phyloP scores from a whole-genome alignment of 23 red algal genomes.

The Cyanidiococcus yangmingshanensis region DNA sequence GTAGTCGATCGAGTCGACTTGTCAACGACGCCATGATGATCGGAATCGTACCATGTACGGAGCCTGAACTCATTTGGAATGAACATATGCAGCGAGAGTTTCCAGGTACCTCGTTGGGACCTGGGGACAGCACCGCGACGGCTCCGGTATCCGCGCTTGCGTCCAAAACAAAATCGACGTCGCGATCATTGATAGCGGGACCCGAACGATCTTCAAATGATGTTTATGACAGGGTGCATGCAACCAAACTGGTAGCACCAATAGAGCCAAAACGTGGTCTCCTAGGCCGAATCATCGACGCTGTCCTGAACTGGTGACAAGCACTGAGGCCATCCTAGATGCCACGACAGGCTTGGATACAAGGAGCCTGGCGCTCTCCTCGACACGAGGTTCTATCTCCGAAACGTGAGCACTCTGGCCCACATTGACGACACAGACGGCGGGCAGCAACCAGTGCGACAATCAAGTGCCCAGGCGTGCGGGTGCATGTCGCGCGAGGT shows the following conservation, averaged over 20 bases:
- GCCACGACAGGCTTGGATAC: no score
- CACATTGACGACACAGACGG: no score
- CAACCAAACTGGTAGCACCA: not conserved
- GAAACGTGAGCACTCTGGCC: no score
- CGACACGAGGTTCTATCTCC: no score
- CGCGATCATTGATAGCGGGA: not conserved
- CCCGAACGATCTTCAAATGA: not conserved
- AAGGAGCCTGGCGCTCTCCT: no score
- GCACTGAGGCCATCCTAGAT: no score
- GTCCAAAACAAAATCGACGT: not conserved
- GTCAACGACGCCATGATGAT: slow-evolving; percentile 43
- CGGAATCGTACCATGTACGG: slow-evolving; percentile 61
- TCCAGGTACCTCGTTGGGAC: not conserved
- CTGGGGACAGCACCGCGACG: not conserved
- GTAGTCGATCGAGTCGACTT: slow-evolving; percentile 36
- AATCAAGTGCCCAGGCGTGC: no score
- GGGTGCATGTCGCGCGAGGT: no score
- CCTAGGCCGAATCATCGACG: not conserved
- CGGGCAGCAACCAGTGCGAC: no score
- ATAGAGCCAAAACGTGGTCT: not conserved
- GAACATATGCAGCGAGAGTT: not conserved
- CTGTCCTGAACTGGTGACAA: not conserved
- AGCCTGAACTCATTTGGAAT: slow-evolving; percentile 31
- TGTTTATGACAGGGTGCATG: not conserved
- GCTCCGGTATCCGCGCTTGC: not conserved